Conservation (phyloP, 208 protist species). For the Leishmania guyanensis region DNA sequence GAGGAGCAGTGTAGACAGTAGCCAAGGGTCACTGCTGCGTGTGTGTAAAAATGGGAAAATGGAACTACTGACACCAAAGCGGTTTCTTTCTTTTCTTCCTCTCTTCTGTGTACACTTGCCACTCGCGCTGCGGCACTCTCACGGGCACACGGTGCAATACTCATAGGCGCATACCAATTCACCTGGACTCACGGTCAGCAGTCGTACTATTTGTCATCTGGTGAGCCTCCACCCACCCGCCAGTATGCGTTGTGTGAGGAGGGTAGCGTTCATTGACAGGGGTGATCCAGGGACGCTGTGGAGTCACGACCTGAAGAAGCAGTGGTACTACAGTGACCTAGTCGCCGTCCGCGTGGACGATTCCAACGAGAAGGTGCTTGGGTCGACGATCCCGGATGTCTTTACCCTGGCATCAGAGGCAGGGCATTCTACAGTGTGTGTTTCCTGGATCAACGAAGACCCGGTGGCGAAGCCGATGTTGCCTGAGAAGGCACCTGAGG, state of each 20-base stretch:
- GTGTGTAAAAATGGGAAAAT: background rate
- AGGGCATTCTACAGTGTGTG: slow-evolving; percentile 26
- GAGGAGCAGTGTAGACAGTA: background rate
- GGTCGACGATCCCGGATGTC: slow-evolving; percentile 47
- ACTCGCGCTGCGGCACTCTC: background rate
- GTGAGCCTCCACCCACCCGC: background rate
- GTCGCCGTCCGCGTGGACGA: slow-evolving; percentile 54
- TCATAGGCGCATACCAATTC: background rate
- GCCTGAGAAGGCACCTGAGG: background rate
- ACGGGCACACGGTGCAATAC: background rate
- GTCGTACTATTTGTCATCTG: background rate
- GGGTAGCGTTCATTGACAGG: slow-evolving; percentile 48
- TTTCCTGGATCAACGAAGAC: slow-evolving; percentile 43
- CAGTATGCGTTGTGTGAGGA: slow-evolving; percentile 48
- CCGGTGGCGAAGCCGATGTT: slow-evolving; percentile 10
- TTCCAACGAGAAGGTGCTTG: slow-evolving; percentile 36
- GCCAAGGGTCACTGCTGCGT: background rate
- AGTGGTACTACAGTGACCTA: slow-evolving; percentile 42
- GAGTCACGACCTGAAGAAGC: slow-evolving; percentile 33
- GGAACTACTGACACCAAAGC: background rate
- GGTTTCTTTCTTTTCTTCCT: slow-evolving; percentile 1
- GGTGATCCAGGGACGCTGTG: slow-evolving; percentile 47
- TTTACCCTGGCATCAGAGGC: slow-evolving; percentile 20
- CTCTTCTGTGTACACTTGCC: background rate
- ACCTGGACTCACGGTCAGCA: background rate